These are phyloP conservation scores for Fusarium pininemorale DNA, from an alignment of 2,329 filamentous ascomycete genomes.

Conservation along the genomic window DNA sequence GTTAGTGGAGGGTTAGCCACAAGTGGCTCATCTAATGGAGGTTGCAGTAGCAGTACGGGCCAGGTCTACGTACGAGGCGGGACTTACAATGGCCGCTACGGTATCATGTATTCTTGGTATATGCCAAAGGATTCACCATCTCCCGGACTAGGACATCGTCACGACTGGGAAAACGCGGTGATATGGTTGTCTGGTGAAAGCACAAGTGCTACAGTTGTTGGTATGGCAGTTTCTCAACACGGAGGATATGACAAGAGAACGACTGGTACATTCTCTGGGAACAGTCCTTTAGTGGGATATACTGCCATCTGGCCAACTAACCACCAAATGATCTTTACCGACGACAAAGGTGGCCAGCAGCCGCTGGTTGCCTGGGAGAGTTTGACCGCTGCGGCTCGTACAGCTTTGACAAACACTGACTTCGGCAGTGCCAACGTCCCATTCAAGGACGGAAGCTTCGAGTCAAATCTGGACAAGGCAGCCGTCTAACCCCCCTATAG, in stretches of 20 bases:
- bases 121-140: slow-evolving; percentile 55
- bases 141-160: slow-evolving; percentile 43
- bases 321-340: slow-evolving; percentile 51
- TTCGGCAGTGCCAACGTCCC: slow-evolving; percentile 56
- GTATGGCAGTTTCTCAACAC: slow-evolving; percentile 51
- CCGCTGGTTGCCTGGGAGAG: slow-evolving; percentile 57
- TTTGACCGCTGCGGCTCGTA: slow-evolving; percentile 48
- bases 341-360: slow-evolving; percentile 50
- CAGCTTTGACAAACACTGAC: slow-evolving; percentile 51
- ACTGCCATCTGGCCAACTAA: slow-evolving; percentile 45
- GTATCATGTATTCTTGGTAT: slow-evolving; percentile 58
- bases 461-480: slow-evolving; percentile 34
- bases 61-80: slow-evolving; percentile 52
- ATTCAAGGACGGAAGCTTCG: slow-evolving; percentile 49
- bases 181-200: slow-evolving; percentile 42
- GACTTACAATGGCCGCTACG: slow-evolving; percentile 46
- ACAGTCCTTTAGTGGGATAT: slow-evolving; percentile 48
- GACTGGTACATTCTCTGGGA: slow-evolving; percentile 39
- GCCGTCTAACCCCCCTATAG: not conserved
- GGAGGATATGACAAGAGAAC: slow-evolving; percentile 46
- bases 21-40: slow-evolving; percentile 43
- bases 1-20: slow-evolving; percentile 48
- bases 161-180: slow-evolving; percentile 43
- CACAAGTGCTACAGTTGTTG: slow-evolving; percentile 42
- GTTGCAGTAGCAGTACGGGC: slow-evolving; percentile 48